Conservation (phyloP, 768 basidiomycete species). For the Agrocybe chaxingu region DNA sequence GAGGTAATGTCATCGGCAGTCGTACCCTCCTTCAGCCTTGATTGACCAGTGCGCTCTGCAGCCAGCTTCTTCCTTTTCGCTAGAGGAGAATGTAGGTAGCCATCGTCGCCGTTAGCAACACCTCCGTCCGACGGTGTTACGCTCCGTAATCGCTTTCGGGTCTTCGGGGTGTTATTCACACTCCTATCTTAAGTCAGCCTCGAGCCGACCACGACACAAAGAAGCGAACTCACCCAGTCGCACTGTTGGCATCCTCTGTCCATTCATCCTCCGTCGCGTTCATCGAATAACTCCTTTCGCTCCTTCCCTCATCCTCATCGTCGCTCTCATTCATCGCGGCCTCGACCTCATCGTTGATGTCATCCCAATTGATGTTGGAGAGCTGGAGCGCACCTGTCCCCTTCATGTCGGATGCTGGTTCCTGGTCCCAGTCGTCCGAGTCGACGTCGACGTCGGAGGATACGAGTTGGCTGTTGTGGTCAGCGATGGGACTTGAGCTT, state of each 20-base stretch:
- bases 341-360: slow-evolving; percentile 84
- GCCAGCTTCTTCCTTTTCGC: slow-evolving; percentile 80
- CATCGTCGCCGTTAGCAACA: slow-evolving; percentile 32
- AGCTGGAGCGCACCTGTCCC: slow-evolving; percentile 40
- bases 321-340: slow-evolving; percentile 83
- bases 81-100: slow-evolving; percentile 64
- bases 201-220: not conserved
- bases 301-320: slow-evolving; percentile 48
- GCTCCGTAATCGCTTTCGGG: slow-evolving; percentile 71
- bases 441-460: slow-evolving; percentile 69
- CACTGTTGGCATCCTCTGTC: slow-evolving; percentile 49
- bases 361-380: slow-evolving; percentile 73
- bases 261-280: slow-evolving; percentile 58
- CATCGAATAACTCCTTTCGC: slow-evolving; percentile 38
- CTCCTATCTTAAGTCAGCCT: slow-evolving; percentile 22
- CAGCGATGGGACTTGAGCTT: slow-evolving; percentile 32
- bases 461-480: slow-evolving; percentile 15
- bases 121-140: slow-evolving; percentile 65
- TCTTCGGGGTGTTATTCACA: slow-evolving; percentile 40
- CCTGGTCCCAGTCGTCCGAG: slow-evolving; percentile 63
- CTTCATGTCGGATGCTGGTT: slow-evolving; percentile 27
- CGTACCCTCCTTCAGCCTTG: slow-evolving; percentile 66
- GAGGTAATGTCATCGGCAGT: slow-evolving; percentile 47
- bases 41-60: slow-evolving; percentile 60
- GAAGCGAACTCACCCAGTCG: slow-evolving; percentile 21